Conservation (phyloP, 129 eudicot species). For the Helichrysum umbraculigerum region DNA sequence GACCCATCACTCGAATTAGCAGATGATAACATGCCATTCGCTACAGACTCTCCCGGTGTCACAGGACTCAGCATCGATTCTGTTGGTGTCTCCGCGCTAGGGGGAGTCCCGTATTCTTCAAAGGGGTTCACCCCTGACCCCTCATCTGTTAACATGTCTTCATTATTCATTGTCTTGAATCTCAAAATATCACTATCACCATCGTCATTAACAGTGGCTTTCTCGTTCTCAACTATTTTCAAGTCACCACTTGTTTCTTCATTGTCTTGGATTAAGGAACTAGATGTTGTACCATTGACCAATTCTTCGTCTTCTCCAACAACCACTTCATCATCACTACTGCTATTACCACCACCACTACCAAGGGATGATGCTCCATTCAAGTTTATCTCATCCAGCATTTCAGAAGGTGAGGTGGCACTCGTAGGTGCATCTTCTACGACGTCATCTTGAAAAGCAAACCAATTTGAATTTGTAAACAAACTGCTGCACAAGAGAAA, state of each 20-base stretch:
- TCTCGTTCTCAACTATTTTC: neutral
- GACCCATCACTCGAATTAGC: constrained; percentile 9
- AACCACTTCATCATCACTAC: constrained; percentile 85
- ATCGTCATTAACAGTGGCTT: neutral
- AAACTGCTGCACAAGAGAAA: constrained; percentile 49
- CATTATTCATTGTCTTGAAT: neutral
- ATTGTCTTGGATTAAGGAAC: constrained; percentile 13
- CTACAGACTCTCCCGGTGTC: constrained; percentile 29
- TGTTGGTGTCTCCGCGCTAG: constrained; percentile 26
- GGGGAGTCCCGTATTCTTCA: constrained; percentile 34
- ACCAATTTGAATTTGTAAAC: constrained; percentile 97
- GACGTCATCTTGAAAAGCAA: constrained; percentile 74
- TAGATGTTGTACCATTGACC: constrained; percentile 35
- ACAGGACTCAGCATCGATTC: constrained; percentile 26
- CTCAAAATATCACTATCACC: neutral
- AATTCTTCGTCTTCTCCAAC: constrained; percentile 84
- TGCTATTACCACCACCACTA: constrained; percentile 41
- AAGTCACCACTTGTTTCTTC: constrained; percentile 20
- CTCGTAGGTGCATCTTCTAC: constrained; percentile 18
- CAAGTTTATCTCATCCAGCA: constrained; percentile 56
- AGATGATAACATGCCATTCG: constrained; percentile 39
- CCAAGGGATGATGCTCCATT: constrained; percentile 43
- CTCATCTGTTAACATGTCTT: constrained; percentile 17
- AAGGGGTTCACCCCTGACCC: constrained; percentile 60
- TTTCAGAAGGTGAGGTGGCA: constrained; percentile 47